Evolutionary conservation across 352 stramenopile genomes (phyloP).

Genomic region (Pythium brachiatum): DNA sequence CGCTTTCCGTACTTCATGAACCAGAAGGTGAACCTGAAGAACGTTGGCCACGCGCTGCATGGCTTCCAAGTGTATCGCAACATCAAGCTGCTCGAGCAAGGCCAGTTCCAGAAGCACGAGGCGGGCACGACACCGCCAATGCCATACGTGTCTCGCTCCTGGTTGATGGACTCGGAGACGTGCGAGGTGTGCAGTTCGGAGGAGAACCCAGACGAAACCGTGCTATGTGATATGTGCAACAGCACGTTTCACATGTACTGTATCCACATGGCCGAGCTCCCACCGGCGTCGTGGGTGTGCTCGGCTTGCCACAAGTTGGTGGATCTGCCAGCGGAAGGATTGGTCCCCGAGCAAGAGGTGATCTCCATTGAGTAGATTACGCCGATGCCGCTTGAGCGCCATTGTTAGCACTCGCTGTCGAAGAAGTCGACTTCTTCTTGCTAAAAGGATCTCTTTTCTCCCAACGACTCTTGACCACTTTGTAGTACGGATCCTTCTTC

Average conservation of each 20-base stretch:
- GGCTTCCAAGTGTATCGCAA: slow-evolving; percentile 81
- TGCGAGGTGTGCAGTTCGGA: slow-evolving; percentile 57
- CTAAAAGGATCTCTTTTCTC: slow-evolving; percentile 40
- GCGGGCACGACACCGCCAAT: slow-evolving; percentile 50
- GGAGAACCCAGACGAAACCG: slow-evolving; percentile 67
- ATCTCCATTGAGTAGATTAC: slow-evolving; percentile 60
- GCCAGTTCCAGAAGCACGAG: slow-evolving; percentile 70
- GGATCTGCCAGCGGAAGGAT: slow-evolving; percentile 59
- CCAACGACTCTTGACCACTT: slow-evolving; percentile 78
- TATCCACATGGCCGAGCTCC: slow-evolving; percentile 74
- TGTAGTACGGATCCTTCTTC: slow-evolving; percentile 86
- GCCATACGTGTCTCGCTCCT: slow-evolving; percentile 65
- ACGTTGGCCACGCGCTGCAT: slow-evolving; percentile 79
- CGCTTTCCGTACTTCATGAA: slow-evolving; percentile 79
- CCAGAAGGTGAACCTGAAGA: slow-evolving; percentile 79
- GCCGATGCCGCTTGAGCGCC: background rate
- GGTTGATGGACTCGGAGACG: slow-evolving; percentile 70
- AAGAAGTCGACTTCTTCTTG: slow-evolving; percentile 29
- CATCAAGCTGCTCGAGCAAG: slow-evolving; percentile 76
- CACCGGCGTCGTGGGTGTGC: slow-evolving; percentile 78
- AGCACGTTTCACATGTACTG: slow-evolving; percentile 84
- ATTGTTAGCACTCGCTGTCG: slow-evolving; percentile 1
- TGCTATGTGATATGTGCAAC: slow-evolving; percentile 83
- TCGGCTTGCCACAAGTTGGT: slow-evolving; percentile 64
- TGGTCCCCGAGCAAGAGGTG: slow-evolving; percentile 42